Evolutionary conservation across 2,329 filamentous ascomycete genomes (phyloP).

Genomic region (Alternaria novae-zelandiae): DNA sequence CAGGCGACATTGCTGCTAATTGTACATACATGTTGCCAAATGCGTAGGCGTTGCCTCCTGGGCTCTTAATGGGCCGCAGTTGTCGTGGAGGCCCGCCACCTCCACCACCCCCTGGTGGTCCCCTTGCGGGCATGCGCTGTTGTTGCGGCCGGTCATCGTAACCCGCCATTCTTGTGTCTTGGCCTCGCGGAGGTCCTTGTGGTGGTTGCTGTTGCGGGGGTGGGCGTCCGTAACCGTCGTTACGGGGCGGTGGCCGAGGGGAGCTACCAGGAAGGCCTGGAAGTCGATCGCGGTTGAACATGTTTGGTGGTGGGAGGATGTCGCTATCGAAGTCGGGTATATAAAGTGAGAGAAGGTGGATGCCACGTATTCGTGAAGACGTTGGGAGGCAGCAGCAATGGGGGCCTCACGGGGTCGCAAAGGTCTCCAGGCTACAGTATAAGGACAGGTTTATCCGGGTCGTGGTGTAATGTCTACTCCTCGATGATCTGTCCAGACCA

Average conservation of each 20-base stretch:
- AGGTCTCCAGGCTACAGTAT: neutral
- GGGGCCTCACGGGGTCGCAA: slow-evolving; percentile 2
- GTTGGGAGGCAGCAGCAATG: slow-evolving; percentile 1
- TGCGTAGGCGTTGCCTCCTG: slow-evolving; percentile 59
- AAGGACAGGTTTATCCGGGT: neutral
- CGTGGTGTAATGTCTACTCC: neutral
- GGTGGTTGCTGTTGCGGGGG: slow-evolving; percentile 39
- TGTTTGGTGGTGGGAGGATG: slow-evolving; percentile 28
- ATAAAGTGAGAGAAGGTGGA: neutral
- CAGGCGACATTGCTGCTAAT: neutral
- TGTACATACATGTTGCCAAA: slow-evolving; percentile 55
- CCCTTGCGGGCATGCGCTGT: slow-evolving; percentile 40
- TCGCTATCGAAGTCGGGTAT: neutral
- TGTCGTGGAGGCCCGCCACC: slow-evolving; percentile 41
- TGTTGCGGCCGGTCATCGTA: slow-evolving; percentile 36
- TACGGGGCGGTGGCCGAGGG: slow-evolving; percentile 50
- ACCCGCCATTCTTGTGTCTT: slow-evolving; percentile 43
- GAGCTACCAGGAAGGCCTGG: slow-evolving; percentile 53
- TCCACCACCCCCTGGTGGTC: slow-evolving; percentile 30
- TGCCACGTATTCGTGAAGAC: slow-evolving; percentile 1
- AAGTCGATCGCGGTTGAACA: slow-evolving; percentile 66
- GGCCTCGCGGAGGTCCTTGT: slow-evolving; percentile 21
- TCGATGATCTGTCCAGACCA: neutral
- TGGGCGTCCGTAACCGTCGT: slow-evolving; percentile 51
- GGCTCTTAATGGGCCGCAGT: slow-evolving; percentile 59